Evolutionary conservation across 2,329 filamentous ascomycete genomes (phyloP), one percentile per base, ranked within the genome.

Genomic region (Pseudocercospora musae): DNA sequence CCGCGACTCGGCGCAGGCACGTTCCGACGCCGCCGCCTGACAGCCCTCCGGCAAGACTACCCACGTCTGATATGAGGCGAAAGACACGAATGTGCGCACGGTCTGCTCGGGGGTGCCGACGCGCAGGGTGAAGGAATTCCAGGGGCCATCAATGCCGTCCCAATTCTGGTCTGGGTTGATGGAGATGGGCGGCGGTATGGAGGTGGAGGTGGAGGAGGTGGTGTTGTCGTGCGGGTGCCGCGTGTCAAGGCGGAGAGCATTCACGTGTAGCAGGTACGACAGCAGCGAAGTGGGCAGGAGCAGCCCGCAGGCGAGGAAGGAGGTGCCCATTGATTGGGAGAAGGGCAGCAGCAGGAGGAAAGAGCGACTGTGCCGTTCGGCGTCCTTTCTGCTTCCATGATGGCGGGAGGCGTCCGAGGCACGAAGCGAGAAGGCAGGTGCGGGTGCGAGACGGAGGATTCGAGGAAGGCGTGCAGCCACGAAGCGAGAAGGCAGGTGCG

Each of bases 41-140:
- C 86, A 89, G 60, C 85, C 87, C 62, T 81, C 79, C 1, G 82
- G 78, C 57, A 87, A 81, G 42, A 92, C 78, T 2, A 86, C 82
- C 88, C 89, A 91, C 48, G 88, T 86, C 74, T 91, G 88, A 37
- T 89, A 90, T 46, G 87, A 81, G 11, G 84, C 82, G 5, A 89
- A 92, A 70, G 87, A 91, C 57, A 88, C 81, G 11, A 85, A 78
- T 56, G 87, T 81, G 66, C 84, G 82, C 33, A 86, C 78, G 59
- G 78, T 76, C 70, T 85, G 82, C 23, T 75, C 73, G 13, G 85
- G 83, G 7, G 76, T 78, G 56, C 86, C 87, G 20, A 84, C 80
- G 69, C 78, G 83, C 63, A 92, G 79, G 11, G 79, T 80, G 66
- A 91, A 85, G 6, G 88, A 85, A 15, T 89, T 91, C 90, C 90